Conservation (phyloP, 2,329 filamentous ascomycete genomes). For the Exophiala sp. region DNA sequence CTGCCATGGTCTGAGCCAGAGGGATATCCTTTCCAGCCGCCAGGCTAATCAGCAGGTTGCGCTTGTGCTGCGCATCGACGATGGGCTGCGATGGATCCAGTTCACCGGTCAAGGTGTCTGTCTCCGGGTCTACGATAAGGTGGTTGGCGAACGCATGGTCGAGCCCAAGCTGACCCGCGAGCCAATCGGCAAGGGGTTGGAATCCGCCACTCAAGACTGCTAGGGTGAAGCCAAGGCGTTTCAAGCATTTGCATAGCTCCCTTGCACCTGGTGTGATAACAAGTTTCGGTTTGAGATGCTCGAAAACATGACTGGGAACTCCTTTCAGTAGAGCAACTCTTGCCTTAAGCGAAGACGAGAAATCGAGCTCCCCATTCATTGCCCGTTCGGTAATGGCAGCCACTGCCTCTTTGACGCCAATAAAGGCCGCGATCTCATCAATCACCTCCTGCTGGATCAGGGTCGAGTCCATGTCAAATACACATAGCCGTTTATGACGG, state of each 20-base stretch:
- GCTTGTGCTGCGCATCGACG: constrained; percentile 55
- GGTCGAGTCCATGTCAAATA: constrained; percentile 99
- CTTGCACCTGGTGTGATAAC: constrained; percentile 75
- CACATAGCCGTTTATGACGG: constrained; percentile 74
- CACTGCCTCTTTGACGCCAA: constrained; percentile 76
- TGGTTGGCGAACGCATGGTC: constrained; percentile 85
- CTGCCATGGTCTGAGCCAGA: constrained; percentile 50
- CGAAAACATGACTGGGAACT: constrained; percentile 70
- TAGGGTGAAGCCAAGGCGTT: constrained; percentile 73
- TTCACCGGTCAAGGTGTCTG: constrained; percentile 51
- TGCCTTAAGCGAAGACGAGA: constrained; percentile 73
- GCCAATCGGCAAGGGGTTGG: constrained; percentile 78
- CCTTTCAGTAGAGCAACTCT: constrained; percentile 76
- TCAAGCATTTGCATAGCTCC: constrained; percentile 67
- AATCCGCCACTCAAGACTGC: constrained; percentile 92
- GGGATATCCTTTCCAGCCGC: constrained; percentile 50
- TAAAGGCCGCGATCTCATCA: constrained; percentile 80
- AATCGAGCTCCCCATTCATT: constrained; percentile 95
- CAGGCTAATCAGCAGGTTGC: constrained; percentile 49
- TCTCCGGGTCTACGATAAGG: constrained; percentile 45
- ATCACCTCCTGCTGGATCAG: constrained; percentile 97
- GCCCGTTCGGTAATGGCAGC: constrained; percentile 83
- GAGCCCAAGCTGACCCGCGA: constrained; percentile 71
- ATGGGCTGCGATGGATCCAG: constrained; percentile 50
- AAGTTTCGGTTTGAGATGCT: constrained; percentile 66